Evolutionary conservation across 2,329 filamentous ascomycete species (phyloP), one percentile per base, ranked within the genome.

Genomic region (Aurifilum marmelostoma): DNA sequence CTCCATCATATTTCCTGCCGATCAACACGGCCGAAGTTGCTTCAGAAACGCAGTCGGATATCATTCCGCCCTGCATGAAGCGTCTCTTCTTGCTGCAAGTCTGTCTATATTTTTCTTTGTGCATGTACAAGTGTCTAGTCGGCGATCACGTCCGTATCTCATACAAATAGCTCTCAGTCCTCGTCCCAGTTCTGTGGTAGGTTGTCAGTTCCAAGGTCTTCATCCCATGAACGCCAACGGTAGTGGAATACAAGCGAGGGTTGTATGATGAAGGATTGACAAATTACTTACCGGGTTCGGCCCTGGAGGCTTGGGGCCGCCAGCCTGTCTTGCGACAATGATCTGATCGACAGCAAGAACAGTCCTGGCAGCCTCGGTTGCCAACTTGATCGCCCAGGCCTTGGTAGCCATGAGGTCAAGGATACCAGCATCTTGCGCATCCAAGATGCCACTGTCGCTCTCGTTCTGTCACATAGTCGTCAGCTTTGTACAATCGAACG

Each of bases 271-370:
- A 11, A 24, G 24, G 14, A 16, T 7, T 6, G 29, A 41, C n/a
- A 1, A 3, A 21, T 9, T 58, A 80, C 84, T 77, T 77, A 86
- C 84, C 60, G 94, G 91, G 82, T 97, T 97, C 74, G 94, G 96
- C 61, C 92, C 94, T 39, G 96, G 96, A 68, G 95, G 95, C 87
- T 99, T 99, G 29, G 97, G 96, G 50, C 96, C 96, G 77, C 96
- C 96, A 62, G 97, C 96, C 83, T 98, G 96, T 83, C 95, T 90
- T 72, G 97, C 94, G 69, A 99, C 96, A 78, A 99, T 99, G 78
- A 99, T 99, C 83, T 99, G 97, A 81, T 99, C 96, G 52, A 99
- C 96, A 62, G 94, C 97, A 73, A 99, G 84, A 39, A 99, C 92
- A 62, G 96, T 99, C 76, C 96, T 88, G 66, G 94, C 95, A 54